Percentiles rank a stretch among this genome's conserved stretches.
Evolutionary conservation across 441 rosid genomes (phyloP).

Genomic region (Metrosideros polymorpha): DNA sequence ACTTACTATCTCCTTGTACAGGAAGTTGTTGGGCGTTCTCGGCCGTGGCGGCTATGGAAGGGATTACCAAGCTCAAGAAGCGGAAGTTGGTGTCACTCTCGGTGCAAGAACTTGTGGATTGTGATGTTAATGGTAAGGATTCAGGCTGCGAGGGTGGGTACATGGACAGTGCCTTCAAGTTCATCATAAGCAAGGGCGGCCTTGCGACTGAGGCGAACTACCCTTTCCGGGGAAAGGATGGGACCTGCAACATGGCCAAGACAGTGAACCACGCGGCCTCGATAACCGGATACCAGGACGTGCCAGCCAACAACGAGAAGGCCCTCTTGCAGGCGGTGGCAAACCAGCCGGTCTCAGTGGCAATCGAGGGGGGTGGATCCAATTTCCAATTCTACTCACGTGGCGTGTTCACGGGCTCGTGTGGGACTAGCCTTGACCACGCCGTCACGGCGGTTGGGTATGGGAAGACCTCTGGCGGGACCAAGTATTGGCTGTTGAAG

Average conservation of each 20-base stretch:
- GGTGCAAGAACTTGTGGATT: conserved; percentile 9
- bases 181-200: not conserved
- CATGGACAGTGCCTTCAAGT: conserved; percentile 4
- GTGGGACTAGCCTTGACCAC: not conserved
- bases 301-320: conserved; percentile 2
- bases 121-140: not conserved
- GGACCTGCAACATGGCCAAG: not conserved
- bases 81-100: conserved; percentile 1
- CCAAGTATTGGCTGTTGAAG: conserved; percentile 11
- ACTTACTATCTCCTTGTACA: not conserved
- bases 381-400: not conserved
- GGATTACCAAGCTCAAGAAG: not conserved
- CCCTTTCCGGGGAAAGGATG: not conserved
- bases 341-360: conserved; percentile 8
- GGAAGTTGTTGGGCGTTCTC: conserved; percentile 14
- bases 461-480: not conserved
- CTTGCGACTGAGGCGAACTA: not conserved
- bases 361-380: not conserved
- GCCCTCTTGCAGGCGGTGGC: conserved; percentile 8
- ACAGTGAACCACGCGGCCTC: not conserved
- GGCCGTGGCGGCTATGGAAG: conserved; percentile 8
- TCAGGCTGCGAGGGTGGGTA: not conserved
- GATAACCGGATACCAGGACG: conserved; percentile 6
- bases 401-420: not conserved
- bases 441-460: conserved; percentile 1